Percentiles rank a stretch among this genome's conserved stretches.
These are phyloP conservation scores for Penicillium diatomitis DNA, from an alignment of 495 filamentous ascomycete species.

Conservation along the genomic window DNA sequence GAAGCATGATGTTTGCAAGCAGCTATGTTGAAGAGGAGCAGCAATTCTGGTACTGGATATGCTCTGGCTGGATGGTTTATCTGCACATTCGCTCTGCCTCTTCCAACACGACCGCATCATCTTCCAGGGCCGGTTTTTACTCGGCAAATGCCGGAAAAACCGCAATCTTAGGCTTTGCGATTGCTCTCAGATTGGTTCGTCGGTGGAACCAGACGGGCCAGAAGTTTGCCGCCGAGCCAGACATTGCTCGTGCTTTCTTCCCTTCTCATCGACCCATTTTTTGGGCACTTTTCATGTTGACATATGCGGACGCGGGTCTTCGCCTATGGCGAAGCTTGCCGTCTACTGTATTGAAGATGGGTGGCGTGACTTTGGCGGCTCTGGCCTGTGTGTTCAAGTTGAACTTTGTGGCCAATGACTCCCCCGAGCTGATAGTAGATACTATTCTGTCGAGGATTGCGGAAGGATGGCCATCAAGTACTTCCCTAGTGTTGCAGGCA, in stretches of 20 bases:
- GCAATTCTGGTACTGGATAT: slow-evolving; percentile 93
- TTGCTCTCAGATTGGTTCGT: slow-evolving; percentile 53
- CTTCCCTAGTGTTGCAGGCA: slow-evolving; percentile 37
- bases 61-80: slow-evolving; percentile 65
- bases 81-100: slow-evolving; percentile 46
- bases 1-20: slow-evolving; percentile 91
- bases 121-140: background rate
- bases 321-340: slow-evolving; percentile 24
- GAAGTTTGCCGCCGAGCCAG: slow-evolving; percentile 80
- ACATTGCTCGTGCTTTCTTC: slow-evolving; percentile 67
- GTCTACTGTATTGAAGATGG: slow-evolving; percentile 16
- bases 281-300: slow-evolving; percentile 63
- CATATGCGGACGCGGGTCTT: slow-evolving; percentile 49
- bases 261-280: slow-evolving; percentile 50
- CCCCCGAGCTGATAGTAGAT: slow-evolving; percentile 66
- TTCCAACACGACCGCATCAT: background rate
- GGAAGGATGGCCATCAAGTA: slow-evolving; percentile 38
- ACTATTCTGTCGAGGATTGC: slow-evolving; percentile 39
- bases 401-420: slow-evolving; percentile 71
- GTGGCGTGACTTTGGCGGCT: slow-evolving; percentile 19
- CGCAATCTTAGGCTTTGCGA: slow-evolving; percentile 15
- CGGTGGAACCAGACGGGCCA: slow-evolving; percentile 96
- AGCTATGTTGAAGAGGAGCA: slow-evolving; percentile 98
- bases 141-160: slow-evolving; percentile 2
- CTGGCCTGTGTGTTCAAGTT: slow-evolving; percentile 76